Evolutionary conservation across 169 alveolate species (phyloP), one percentile per base, ranked within the genome.

Genomic region (Toxoplasma gondii): DNA sequence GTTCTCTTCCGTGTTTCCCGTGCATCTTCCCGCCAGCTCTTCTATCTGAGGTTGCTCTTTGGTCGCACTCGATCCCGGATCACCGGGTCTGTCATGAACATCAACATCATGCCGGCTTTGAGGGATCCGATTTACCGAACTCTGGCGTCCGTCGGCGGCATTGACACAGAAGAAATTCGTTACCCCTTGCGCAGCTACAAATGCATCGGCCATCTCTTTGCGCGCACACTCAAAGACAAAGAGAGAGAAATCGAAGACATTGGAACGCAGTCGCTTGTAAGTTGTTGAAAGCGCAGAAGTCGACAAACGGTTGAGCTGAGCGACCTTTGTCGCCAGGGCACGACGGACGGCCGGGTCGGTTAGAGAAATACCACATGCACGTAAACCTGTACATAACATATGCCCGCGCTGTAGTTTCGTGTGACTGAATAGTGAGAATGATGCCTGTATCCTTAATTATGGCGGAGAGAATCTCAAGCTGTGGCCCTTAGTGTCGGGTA

Each of bases 101-200:
- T 19, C 1, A 81, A n/a, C 0, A 38, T 87, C n/a, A 19, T 38
- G 53, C 84, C 78, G 17, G 39, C 44, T 9, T 27, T 39, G 39
- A 10, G 95, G 31, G 69, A 43, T 12, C 94, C 80, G 17, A 24
- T 93, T 38, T 88, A 53, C 82, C 19, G 29, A 2, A 45, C 84
- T 9, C 41, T 45, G 54, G 93, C 91, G 43, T 0, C 5, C 4
- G 27, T 93, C 41, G 70, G 78, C 44, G 93, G 90, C 88, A 69
- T 81, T 38, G 86, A 93, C n/a, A 10, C 86, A 41, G 94, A 87
- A 17, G 96, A 93, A 58, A 43, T 39, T 58, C 90, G 96, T 2
- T 93, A 93, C 45, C 96, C 96, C 43, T 78, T 93, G 39, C 93
- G 74, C 58, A 36, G 93, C 74, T 93, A 93, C 88, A 34, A 64